Base-by-base conservation (phyloP, 2,329 filamentous ascomycete genomes). In the Pyrenochaeta sp. region DNA sequence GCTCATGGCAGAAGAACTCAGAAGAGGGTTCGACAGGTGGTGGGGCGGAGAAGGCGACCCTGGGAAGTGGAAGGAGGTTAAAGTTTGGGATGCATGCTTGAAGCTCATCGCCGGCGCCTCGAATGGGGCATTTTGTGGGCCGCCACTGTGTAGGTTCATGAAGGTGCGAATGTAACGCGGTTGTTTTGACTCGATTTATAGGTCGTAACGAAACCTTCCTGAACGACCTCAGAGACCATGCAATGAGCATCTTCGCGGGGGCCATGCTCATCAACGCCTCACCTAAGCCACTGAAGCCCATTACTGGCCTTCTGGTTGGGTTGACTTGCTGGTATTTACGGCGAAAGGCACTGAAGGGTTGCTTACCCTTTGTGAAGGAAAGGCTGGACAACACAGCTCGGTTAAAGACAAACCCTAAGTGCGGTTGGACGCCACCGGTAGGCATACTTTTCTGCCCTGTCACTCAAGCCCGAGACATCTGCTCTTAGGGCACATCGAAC, bases 71-170 rank as follows among this genome's bases (percentile, higher is more conserved):
- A 65, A 58, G 15, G 56, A 63, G 13, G 59, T 65, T 48, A 52
- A 50, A 30, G 62, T 63, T 3, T 65, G 62, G 62, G 54, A 59
- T 44, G 44, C 53, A 28, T 62, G 59, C 24, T 30, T 65, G 15
- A 57, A 60, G 25, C 25, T 65, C 13, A 58, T 65, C 19, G 56
- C 62, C 13, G 59, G 59, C 39, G 62, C 62, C 10, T 53, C 52
- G 5, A 65, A 65, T 43, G 59, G 62, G n/a, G 62, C 56, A 4
- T 65, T 65, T 13, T 63, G 59, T 32, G 62, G 59, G n/a, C 56
- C 59, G 3, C 62, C 62, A 30, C 54, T 65, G 9, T 65, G 62
- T 64, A 40, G 49, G 61, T 54, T 13, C 19, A 7, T 24, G 13
- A 24, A 3, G n/a, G 5, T 24, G 44, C 13, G 27, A 19, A n/a